Evolutionary conservation across 2,329 filamentous ascomycete species (phyloP).

Genomic region (Clonostachys rosea): DNA sequence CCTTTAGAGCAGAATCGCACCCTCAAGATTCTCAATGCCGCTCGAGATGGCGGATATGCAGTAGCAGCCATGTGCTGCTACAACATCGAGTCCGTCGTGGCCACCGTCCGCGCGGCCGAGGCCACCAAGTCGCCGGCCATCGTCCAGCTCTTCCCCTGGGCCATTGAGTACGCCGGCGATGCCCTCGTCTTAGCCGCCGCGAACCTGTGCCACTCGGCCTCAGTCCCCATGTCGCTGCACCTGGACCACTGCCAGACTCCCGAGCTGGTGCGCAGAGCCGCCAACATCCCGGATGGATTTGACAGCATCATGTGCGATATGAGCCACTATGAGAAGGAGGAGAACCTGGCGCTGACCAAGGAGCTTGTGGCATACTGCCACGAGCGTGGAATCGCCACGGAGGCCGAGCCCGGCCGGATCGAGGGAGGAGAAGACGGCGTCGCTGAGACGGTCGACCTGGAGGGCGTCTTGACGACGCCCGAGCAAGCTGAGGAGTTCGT

Average conservation of each 20-base stretch:
- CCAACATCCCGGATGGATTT: constrained; percentile 51
- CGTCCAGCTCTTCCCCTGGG: constrained; percentile 71
- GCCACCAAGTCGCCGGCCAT: constrained; percentile 59
- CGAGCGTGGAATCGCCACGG: constrained; percentile 58
- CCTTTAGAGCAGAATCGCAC: constrained; percentile 3
- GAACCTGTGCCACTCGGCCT: constrained; percentile 45
- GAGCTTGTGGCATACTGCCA: constrained; percentile 59
- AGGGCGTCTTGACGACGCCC: constrained; percentile 55
- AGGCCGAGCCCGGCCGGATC: constrained; percentile 49
- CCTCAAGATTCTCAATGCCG: constrained; percentile 8
- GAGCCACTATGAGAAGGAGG: constrained; percentile 65
- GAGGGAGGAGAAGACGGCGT: constrained; percentile 63
- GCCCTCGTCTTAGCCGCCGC: constrained; percentile 50
- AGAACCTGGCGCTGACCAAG: constrained; percentile 61
- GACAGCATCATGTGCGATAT: constrained; percentile 77
- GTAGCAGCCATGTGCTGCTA: constrained; percentile 52
- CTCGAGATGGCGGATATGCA: constrained; percentile 34
- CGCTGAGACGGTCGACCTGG: constrained; percentile 46
- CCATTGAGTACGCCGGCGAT: constrained; percentile 55
- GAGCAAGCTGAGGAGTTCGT: constrained; percentile 70
- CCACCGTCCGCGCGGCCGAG: constrained; percentile 63
- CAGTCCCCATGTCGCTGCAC: constrained; percentile 56
- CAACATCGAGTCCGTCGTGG: constrained; percentile 67
- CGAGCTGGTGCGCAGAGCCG: constrained; percentile 52
- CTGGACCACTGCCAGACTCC: constrained; percentile 63